phyloP scores from a whole-genome alignment of 495 filamentous ascomycete genomes.

The Aspergillus conjunctus region DNA sequence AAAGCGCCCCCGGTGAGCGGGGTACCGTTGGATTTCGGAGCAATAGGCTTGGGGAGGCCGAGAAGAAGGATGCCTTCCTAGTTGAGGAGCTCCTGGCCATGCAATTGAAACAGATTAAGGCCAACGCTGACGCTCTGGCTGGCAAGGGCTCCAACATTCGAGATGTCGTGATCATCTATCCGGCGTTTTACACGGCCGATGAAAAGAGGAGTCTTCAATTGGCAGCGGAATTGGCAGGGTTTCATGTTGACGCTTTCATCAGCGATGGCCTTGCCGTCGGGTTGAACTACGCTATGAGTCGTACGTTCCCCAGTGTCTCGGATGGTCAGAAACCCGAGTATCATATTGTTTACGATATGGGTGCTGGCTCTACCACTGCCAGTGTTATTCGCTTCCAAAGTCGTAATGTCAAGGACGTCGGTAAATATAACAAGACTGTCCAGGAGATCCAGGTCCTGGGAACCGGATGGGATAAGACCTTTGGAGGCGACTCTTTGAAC shows the following conservation, averaged over 20 bases:
- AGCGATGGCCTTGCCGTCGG: slow-evolving; percentile 93
- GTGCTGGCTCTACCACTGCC: slow-evolving; percentile 95
- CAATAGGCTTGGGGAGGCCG: slow-evolving; percentile 62
- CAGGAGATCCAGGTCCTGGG: slow-evolving; percentile 90
- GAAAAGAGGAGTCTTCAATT: slow-evolving; percentile 80
- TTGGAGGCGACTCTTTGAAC: slow-evolving; percentile 91
- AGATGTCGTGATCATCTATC: slow-evolving; percentile 87
- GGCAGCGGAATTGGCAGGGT: slow-evolving; percentile 82
- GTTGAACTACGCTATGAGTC: slow-evolving; percentile 88
- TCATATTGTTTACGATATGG: slow-evolving; percentile 97
- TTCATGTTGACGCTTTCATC: slow-evolving; percentile 81
- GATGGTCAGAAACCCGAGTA: slow-evolving; percentile 88
- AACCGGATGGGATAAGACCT: slow-evolving; percentile 81
- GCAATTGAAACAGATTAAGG: slow-evolving; percentile 86
- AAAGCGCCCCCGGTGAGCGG: slow-evolving; percentile 53
- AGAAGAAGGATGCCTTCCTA: slow-evolving; percentile 70
- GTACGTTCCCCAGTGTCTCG: slow-evolving; percentile 81
- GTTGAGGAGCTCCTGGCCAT: slow-evolving; percentile 96
- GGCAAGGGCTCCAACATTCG: slow-evolving; percentile 73
- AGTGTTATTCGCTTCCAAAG: slow-evolving; percentile 89
- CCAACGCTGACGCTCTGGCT: slow-evolving; percentile 82
- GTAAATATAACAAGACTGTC: slow-evolving; percentile 93
- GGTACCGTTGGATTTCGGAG: slow-evolving; percentile 78
- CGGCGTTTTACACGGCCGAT: slow-evolving; percentile 85
- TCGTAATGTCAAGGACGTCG: slow-evolving; percentile 85